A percentile compares a stretch with the other conserved stretches of the same genome.
Evolutionary conservation across 2,329 filamentous ascomycete genomes (phyloP).

Genomic region (Colletotrichum sp.): DNA sequence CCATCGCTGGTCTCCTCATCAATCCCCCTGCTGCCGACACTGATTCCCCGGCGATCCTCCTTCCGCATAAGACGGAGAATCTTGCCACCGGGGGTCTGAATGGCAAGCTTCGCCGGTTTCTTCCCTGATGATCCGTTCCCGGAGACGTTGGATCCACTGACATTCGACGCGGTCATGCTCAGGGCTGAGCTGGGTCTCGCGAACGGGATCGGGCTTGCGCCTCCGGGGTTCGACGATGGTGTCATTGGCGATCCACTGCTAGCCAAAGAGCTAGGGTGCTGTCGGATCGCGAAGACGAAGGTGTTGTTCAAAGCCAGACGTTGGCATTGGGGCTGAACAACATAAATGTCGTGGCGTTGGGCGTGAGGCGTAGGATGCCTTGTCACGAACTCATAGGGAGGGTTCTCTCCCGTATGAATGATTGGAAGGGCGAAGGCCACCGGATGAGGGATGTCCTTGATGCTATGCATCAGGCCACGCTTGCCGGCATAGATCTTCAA

Average conservation of each 20-base stretch:
- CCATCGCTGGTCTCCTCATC: conserved; percentile 70
- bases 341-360: conserved; percentile 96
- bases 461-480: conserved; percentile 94
- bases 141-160: conserved; percentile 60
- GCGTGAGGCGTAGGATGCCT: conserved; percentile 96
- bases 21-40: conserved; percentile 46
- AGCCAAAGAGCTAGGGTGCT: conserved; percentile 73
- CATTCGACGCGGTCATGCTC: conserved; percentile 67
- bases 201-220: conserved; percentile 65
- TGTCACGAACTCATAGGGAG: conserved; percentile 89
- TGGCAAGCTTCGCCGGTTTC: conserved; percentile 94
- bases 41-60: conserved; percentile 67
- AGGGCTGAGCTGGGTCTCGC: conserved; percentile 65
- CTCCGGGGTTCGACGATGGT: conserved; percentile 52
- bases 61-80: conserved; percentile 88
- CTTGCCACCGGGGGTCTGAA: conserved; percentile 93
- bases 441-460: conserved; percentile 93
- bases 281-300: conserved; percentile 94
- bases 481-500: conserved; percentile 94
- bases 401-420: conserved; percentile 89
- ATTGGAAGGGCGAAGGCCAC: conserved; percentile 90
- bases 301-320: conserved; percentile 93
- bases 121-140: conserved; percentile 62
- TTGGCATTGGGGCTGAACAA: conserved; percentile 93
- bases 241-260: conserved; percentile 42